Evolutionary conservation across 208 protist species (phyloP).

Genomic region (Porcisia deanei): DNA sequence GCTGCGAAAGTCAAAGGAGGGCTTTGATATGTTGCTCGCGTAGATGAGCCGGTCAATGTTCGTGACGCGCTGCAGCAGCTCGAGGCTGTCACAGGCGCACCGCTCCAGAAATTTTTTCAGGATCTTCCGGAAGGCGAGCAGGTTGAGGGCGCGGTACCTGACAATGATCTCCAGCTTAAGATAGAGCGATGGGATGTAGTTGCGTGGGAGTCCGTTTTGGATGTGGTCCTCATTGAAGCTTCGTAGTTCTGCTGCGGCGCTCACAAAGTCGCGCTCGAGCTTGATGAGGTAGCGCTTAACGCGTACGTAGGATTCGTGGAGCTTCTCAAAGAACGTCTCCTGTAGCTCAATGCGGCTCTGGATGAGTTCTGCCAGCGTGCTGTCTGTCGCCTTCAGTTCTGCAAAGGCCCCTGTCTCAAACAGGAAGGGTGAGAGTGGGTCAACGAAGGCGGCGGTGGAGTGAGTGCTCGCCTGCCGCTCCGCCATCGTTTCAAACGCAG

Average conservation of each 20-base stretch:
- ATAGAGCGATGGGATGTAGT: conserved; percentile 74
- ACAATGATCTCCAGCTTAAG: conserved; percentile 60
- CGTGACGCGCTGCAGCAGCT: conserved; percentile 55
- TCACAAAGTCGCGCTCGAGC: conserved; percentile 51
- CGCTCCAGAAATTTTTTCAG: conserved; percentile 83
- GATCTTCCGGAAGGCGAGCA: conserved; percentile 75
- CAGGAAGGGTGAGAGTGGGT: conserved; percentile 24
- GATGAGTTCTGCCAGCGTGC: conserved; percentile 26
- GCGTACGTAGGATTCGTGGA: conserved; percentile 55
- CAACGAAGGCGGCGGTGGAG: conserved; percentile 16
- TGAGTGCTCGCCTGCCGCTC: background rate
- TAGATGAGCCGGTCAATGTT: conserved; percentile 58
- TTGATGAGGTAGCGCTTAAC: conserved; percentile 57
- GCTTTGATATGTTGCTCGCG: conserved; percentile 48
- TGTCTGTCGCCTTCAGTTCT: conserved; percentile 22
- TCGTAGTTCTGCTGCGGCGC: conserved; percentile 42
- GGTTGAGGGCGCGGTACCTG: conserved; percentile 75
- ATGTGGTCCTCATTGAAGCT: conserved; percentile 64
- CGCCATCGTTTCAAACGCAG: background rate
- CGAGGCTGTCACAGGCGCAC: conserved; percentile 71
- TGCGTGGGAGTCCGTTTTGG: conserved; percentile 27
- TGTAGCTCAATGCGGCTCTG: conserved; percentile 38
- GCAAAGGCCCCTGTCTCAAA: conserved; percentile 17
- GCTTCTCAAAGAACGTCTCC: conserved; percentile 65
- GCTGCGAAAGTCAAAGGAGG: conserved; percentile 60